These are phyloP conservation scores for Umbelopsis ramanniana DNA, from an alignment of 192 early-diverging fungal species.

Conservation along the genomic window DNA sequence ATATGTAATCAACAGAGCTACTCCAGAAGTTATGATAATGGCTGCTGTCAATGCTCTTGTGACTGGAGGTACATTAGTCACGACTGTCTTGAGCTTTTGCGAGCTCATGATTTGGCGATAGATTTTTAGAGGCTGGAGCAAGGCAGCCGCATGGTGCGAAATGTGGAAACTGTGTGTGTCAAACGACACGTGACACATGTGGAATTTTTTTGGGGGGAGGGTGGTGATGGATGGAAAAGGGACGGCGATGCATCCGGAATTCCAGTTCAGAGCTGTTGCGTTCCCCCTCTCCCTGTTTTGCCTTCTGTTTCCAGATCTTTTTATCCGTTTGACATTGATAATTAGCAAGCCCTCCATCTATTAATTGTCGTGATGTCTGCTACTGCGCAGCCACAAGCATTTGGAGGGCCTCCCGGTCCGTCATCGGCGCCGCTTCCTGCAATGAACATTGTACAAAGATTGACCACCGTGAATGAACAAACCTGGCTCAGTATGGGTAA, in stretches of 20 bases:
- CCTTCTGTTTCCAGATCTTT: not conserved
- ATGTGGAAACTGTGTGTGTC: not conserved
- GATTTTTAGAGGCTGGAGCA: not conserved
- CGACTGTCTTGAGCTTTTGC: constrained; percentile 26
- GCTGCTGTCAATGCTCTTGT: constrained; percentile 48
- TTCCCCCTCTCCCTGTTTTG: constrained; percentile 8
- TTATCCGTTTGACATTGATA: not conserved
- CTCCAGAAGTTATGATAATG: constrained; percentile 37
- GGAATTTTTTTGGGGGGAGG: no score
- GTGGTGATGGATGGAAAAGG: no score
- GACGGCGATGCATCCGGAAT: no score
- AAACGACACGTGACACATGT: not conserved
- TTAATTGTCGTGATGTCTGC: constrained; percentile 18
- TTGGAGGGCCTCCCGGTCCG: constrained; percentile 23
- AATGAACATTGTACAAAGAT: constrained; percentile 31
- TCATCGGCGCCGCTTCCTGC: not conserved
- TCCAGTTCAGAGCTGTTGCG: no score
- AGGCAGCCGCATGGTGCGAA: not conserved
- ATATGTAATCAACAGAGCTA: constrained; percentile 31
- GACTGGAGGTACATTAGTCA: constrained; percentile 50
- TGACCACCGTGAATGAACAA: constrained; percentile 37
- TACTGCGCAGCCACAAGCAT: not conserved
- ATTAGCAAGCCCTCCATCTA: constrained; percentile 6
- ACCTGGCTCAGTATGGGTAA: constrained; percentile 41
- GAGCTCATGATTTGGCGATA: constrained; percentile 2